Conservation (phyloP, 148 eudicot species). For the Suaeda aralocaspica region DNA sequence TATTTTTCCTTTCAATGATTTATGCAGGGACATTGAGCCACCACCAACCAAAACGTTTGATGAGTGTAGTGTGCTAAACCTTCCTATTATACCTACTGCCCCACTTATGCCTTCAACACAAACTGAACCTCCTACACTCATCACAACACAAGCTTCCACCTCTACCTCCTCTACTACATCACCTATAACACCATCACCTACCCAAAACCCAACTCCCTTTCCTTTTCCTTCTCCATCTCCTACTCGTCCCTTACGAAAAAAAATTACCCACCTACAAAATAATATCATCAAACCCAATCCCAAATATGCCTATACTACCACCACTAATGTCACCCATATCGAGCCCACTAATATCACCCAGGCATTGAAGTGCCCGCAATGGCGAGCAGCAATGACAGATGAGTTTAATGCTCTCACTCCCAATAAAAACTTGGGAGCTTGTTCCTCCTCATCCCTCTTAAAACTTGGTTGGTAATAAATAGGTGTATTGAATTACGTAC, state of each 20-base stretch:
- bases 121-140: too few relatives aligned
- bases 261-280: not conserved
- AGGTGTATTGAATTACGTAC: too few relatives aligned
- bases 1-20: not conserved
- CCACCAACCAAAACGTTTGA: not conserved
- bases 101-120: too few relatives aligned
- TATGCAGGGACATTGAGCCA: not conserved
- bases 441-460: not conserved
- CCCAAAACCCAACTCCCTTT: not conserved
- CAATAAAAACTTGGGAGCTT: not conserved
- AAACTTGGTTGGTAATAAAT: too few relatives aligned
- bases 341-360: not conserved
- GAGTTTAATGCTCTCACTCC: not conserved
- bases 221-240: not conserved
- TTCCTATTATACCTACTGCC: too few relatives aligned
- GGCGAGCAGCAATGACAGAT: not conserved
- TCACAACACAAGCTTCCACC: not conserved
- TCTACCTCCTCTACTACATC: not conserved
- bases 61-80: not conserved
- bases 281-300: slow-evolving; percentile 4
- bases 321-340: not conserved
- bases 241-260: not conserved
- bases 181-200: not conserved
- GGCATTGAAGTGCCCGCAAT: not conserved
- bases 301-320: not conserved